A percentile compares a stretch with the other conserved stretches of the same genome.
Evolutionary conservation across 805 yeast genomes (phyloP).

Genomic region (Candida taoyuanica): DNA sequence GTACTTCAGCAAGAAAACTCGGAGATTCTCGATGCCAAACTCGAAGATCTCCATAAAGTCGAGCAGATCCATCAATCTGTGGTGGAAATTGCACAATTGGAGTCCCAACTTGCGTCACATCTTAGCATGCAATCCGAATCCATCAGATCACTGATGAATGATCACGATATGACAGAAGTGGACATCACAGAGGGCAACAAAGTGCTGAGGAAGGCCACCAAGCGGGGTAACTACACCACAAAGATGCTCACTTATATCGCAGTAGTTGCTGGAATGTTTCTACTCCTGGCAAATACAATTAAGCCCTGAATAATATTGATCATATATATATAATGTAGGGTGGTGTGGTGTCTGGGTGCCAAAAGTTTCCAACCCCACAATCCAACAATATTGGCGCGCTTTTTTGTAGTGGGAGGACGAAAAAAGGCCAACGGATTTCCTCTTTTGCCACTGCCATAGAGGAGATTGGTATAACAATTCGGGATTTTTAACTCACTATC

Average conservation of each 20-base stretch:
- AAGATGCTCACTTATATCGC: conserved; percentile 52
- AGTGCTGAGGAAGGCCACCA: conserved; percentile 63
- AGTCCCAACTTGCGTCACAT: conserved; percentile 70
- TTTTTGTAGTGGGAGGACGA: too few relatives aligned
- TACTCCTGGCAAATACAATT: conserved; percentile 34
- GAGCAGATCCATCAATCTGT: conserved; percentile 57
- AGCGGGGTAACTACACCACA: conserved; percentile 57
- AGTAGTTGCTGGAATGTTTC: conserved; percentile 48
- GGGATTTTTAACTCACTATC: too few relatives aligned
- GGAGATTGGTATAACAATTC: neutral
- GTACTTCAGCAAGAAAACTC: conserved; percentile 56
- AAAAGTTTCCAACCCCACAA: neutral
- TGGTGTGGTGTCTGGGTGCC: neutral
- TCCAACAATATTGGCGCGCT: too few relatives aligned
- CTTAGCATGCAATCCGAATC: conserved; percentile 67
- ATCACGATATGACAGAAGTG: conserved; percentile 59
- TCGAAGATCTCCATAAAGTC: conserved; percentile 57
- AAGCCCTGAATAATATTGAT: conserved; percentile 4
- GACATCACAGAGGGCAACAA: conserved; percentile 71
- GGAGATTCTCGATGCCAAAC: conserved; percentile 47
- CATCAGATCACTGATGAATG: conserved; percentile 56
- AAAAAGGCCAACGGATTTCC: neutral
- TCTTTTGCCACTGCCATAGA: neutral
- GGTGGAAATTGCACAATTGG: conserved; percentile 69
- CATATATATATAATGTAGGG: neutral